Evolutionary conservation across 352 stramenopile species (phyloP), one percentile per base, ranked within the genome.

Genomic region (Phytopythium litorale): DNA sequence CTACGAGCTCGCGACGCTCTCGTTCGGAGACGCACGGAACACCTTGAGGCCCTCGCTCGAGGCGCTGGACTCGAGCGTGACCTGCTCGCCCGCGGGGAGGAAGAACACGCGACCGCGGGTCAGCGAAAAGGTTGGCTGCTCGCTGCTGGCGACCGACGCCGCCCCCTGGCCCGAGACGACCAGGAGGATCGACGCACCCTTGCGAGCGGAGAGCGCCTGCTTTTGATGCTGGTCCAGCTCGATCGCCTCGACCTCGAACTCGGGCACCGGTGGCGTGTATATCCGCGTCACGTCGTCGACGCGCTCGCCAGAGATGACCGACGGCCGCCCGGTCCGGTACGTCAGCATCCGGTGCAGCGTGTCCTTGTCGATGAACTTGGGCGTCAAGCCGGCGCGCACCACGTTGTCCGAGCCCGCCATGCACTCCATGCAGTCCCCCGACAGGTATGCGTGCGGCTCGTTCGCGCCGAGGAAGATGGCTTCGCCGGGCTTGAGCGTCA

Each of bases 381-480:
- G 97, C 37, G 98, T 99, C 16, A 99, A 76, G 23, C 97, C 98
- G 7, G 97, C 97, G 50, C 98, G 93, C 30, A 99, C 97, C 16
- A 99, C 97, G 75, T 99, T 99, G 79, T 99, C 97, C 33, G 86
- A 98, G 54, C 96, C 98, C 32, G 97, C 97, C 98, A 99, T 99
- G 69, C 97, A 99, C 74, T 99, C 98, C 25, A 99, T 91, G 64
- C 86, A 94, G 64, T 94, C 86, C 38, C 98, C 98, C 2, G 84
- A 91, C 23, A 99, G 81, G 74, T 99, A 99, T 16, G 98, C 98
- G 75, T 99, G 98, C n/a, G 98, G 98, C 67, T 99, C 97, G 72
- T 99, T 99, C 5, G 98, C 96, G 19, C 82, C 93, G 58, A 99
- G 94, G 71, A 98, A 99, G 63, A 99, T 97, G 19, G 92, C 88